phyloP scores from a whole-genome alignment of 306 rosid genomes.

The Boehmeria nivea region DNA sequence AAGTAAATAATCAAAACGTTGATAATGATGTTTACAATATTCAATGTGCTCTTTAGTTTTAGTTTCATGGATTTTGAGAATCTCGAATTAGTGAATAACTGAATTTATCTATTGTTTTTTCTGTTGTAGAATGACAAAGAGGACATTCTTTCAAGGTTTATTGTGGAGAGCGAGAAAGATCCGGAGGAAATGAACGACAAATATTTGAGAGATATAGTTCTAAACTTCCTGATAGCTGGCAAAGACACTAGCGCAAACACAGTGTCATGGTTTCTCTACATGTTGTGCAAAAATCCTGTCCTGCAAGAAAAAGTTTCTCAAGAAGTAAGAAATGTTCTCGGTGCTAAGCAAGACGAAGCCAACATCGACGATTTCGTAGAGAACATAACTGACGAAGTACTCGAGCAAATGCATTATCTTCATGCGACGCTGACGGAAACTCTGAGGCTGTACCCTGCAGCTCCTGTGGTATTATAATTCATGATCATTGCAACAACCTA shows the following conservation, averaged over 20 bases:
- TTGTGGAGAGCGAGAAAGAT: constrained; percentile 56
- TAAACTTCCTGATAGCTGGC: constrained; percentile 68
- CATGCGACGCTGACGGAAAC: constrained; percentile 80
- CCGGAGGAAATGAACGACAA: constrained; percentile 47
- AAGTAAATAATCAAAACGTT: no score
- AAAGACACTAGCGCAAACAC: constrained; percentile 69
- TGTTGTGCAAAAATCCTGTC: constrained; percentile 69
- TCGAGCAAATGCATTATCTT: constrained; percentile 75
- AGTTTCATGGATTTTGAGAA: no score
- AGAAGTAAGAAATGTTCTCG: constrained; percentile 47
- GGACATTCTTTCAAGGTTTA: constrained; percentile 75
- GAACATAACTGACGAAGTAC: constrained; percentile 41
- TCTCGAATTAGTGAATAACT: no score
- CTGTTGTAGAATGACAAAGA: constrained; percentile 45
- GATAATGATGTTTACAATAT: no score
- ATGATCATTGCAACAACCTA: no score
- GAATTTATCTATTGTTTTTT: constrained; percentile 55
- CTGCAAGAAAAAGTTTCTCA: constrained; percentile 57
- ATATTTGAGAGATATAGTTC: constrained; percentile 62
- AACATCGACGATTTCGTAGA: constrained; percentile 35
- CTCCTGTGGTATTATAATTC: constrained; percentile 59
- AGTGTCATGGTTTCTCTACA: constrained; percentile 75
- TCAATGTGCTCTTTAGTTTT: no score
- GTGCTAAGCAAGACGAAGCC: constrained; percentile 26
- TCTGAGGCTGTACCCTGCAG: constrained; percentile 72